Evolutionary conservation across 2,329 filamentous ascomycete genomes (phyloP), one percentile per base, ranked within the genome.

Genomic region (Grosmannia huntii): DNA sequence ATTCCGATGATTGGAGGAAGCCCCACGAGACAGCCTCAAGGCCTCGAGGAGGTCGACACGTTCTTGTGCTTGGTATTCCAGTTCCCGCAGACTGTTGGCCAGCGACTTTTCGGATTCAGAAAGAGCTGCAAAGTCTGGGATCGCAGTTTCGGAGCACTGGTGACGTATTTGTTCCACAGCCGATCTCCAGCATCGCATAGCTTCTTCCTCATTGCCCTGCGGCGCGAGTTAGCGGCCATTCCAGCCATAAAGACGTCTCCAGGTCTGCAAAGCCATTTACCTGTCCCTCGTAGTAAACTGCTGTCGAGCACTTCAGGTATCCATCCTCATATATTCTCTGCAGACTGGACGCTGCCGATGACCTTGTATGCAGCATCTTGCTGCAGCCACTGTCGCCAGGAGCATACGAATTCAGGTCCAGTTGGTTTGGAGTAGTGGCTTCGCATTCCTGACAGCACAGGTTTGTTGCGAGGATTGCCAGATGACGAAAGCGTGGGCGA

Each of bases 261-360:
- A 10, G 11, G 9, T 1, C 14, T 2, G 11, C 4, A 11, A 31
- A 23, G n/a, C 1, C 1, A 64, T 65, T 57, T 73, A 95, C 90
- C 82, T 95, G 87, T 69, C 86, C 84, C 75, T 99, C 94, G 71
- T 96, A 96, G 74, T 96, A 96, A 57, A 96, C 89, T 46, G 92
- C 92, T 1, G 91, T 97, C 16, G 91, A 96, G 73, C 91, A 96
- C 68, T 87, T 90, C 66, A 96, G 75, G 73, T 96, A 96, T 72
- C 88, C 91, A 72, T 97, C 90, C 75, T 97, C 92, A 74, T 97
- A 97, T 58, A 90, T 95, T 80, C 96, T 96, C 75, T 97, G 92
- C 71, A 96, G 83, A 62, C 84, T 84, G 72, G 87, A 84, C 68
- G 84, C 79, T 62, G 71, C 61, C 25, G 53, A 28, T 46, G 65